Evolutionary conservation across 352 stramenopile species (phyloP).

Genomic region (Pythium utonaiense): DNA sequence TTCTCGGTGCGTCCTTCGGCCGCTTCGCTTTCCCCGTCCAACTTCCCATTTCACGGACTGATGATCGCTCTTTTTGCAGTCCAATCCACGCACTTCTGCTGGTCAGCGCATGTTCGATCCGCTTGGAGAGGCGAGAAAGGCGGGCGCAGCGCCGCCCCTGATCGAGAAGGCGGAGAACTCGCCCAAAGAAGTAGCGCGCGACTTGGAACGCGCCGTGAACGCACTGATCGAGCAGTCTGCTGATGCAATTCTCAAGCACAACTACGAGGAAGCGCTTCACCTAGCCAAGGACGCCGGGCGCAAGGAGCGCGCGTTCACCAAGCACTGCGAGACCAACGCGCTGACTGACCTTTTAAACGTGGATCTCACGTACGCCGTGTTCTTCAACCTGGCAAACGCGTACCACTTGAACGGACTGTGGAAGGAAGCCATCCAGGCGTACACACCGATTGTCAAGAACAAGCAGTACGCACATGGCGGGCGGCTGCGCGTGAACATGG

Average conservation of each 20-base stretch:
- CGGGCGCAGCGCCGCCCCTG: slow-evolving; percentile 69
- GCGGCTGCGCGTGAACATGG: slow-evolving; percentile 95
- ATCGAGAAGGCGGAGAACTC: slow-evolving; percentile 91
- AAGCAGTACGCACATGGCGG: slow-evolving; percentile 92
- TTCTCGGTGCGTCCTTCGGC: slow-evolving; percentile 88
- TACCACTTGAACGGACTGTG: slow-evolving; percentile 94
- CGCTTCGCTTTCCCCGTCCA: too few species aligned
- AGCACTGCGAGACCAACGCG: slow-evolving; percentile 87
- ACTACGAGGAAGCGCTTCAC: slow-evolving; percentile 87
- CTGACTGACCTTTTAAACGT: slow-evolving; percentile 90
- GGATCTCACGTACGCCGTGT: slow-evolving; percentile 93
- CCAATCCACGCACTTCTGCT: slow-evolving; percentile 66
- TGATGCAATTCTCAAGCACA: slow-evolving; percentile 60
- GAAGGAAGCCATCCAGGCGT: slow-evolving; percentile 94
- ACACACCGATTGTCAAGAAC: slow-evolving; percentile 95
- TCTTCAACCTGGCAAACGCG: slow-evolving; percentile 93
- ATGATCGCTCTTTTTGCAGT: slow-evolving; percentile 31
- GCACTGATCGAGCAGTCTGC: slow-evolving; percentile 90
- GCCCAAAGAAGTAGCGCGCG: slow-evolving; percentile 88
- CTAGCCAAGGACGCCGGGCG: slow-evolving; percentile 81
- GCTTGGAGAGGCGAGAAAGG: slow-evolving; percentile 83
- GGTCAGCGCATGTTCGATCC: slow-evolving; percentile 88
- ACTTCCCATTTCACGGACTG: neutral
- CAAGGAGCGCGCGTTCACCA: slow-evolving; percentile 90
- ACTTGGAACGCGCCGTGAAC: slow-evolving; percentile 92